Conservation (phyloP, 2,329 filamentous ascomycete genomes). For the Fusarium brevicatenulatum region DNA sequence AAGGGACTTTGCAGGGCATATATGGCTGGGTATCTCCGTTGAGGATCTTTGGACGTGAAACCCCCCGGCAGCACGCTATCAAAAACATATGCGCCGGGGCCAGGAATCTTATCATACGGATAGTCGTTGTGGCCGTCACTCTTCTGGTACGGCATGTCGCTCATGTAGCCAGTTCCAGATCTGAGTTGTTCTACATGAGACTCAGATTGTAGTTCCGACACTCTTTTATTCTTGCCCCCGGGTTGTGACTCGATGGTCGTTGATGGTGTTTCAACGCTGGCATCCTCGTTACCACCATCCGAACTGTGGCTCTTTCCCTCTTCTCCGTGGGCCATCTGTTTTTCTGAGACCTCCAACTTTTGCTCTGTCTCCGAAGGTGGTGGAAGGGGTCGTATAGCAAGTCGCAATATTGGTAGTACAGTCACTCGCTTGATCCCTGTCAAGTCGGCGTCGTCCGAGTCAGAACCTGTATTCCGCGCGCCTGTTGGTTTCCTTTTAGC, state of each 20-base stretch:
- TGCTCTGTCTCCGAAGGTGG: rapidly evolving
- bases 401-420: not conserved
- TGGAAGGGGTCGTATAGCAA: not conserved
- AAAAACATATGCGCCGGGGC: not conserved
- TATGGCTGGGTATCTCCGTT: rapidly evolving
- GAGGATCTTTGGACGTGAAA: rapidly evolving
- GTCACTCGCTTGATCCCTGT: not conserved
- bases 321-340: rapidly evolving
- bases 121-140: rapidly evolving
- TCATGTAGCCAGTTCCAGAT: not conserved
- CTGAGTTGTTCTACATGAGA: not conserved
- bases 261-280: rapidly evolving
- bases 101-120: rapidly evolving
- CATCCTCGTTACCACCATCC: rapidly evolving
- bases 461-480: rapidly evolving
- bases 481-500: not conserved
- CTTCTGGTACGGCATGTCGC: rapidly evolving
- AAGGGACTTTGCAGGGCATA: rapidly evolving
- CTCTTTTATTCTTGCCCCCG: rapidly evolving
- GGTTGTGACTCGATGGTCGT: rapidly evolving
- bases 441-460: not conserved
- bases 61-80: rapidly evolving
- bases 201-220: not conserved
- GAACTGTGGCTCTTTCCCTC: rapidly evolving
- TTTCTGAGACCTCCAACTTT: rapidly evolving